These are phyloP conservation scores for Kodamaea alishanica DNA, from an alignment of 1,139 yeast genomes.

Conservation along the genomic window DNA sequence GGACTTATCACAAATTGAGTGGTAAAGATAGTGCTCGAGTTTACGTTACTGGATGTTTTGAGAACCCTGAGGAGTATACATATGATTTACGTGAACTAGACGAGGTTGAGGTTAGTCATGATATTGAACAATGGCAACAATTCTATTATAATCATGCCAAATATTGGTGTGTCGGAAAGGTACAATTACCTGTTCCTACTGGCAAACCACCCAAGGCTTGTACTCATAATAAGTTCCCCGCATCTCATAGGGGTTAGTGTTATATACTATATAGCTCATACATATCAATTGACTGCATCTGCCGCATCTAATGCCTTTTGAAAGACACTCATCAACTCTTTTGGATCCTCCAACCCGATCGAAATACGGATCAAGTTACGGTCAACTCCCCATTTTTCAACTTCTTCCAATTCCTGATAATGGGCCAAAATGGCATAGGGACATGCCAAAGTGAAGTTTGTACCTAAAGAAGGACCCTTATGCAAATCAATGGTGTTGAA, in stretches of 20 bases:
- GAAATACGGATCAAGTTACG: conserved; percentile 76
- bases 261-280: not conserved
- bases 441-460: conserved; percentile 87
- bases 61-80: conserved; percentile 53
- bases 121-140: conserved; percentile 46
- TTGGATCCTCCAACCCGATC: conserved; percentile 71
- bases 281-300: conserved; percentile 1
- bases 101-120: conserved; percentile 26
- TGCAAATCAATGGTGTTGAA: conserved; percentile 73
- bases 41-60: conserved; percentile 73
- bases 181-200: conserved; percentile 34
- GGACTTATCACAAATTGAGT: conserved; percentile 57
- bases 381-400: conserved; percentile 83
- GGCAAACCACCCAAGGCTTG: conserved; percentile 41
- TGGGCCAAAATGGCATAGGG: conserved; percentile 92
- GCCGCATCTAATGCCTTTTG: conserved; percentile 60
- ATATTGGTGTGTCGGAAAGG: conserved; percentile 67
- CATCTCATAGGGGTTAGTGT: conserved; percentile 7
- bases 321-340: conserved; percentile 54
- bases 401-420: conserved; percentile 77
- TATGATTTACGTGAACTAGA: conserved; percentile 66
- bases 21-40: conserved; percentile 76
- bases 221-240: conserved; percentile 35
- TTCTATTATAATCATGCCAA: conserved; percentile 45
- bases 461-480: conserved; percentile 93